These are phyloP conservation scores for Cryptococcus wingfieldii DNA, from an alignment of 1,284 basidiomycete genomes.

Conservation along the genomic window DNA sequence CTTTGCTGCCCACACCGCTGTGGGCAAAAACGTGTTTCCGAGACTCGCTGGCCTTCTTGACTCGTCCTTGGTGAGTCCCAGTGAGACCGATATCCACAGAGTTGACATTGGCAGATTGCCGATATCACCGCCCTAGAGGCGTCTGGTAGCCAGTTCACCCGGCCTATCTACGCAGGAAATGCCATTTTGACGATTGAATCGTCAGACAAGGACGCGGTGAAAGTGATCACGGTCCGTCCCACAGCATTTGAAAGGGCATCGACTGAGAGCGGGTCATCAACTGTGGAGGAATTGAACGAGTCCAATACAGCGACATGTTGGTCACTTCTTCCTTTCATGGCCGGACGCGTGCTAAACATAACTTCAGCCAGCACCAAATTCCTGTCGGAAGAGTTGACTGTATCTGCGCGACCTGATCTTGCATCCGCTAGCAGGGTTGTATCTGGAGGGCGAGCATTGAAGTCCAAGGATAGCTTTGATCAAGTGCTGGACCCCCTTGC, in stretches of 20 bases:
- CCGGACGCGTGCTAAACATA: background rate
- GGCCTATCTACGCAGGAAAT: constrained; percentile 97
- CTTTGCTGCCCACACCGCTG: constrained; percentile 71
- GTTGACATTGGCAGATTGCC: constrained; percentile 56
- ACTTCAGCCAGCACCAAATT: constrained; percentile 61
- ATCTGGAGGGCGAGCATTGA: constrained; percentile 92
- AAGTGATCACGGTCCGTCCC: constrained; percentile 93
- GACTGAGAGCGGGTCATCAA: constrained; percentile 52
- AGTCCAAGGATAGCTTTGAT: constrained; percentile 89
- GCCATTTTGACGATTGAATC: constrained; percentile 91
- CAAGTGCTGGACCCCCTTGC: constrained; percentile 86
- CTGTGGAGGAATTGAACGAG: constrained; percentile 60
- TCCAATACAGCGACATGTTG: too few relatives aligned
- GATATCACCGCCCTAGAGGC: constrained; percentile 85
- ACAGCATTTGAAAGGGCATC: constrained; percentile 82
- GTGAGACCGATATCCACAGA: background rate
- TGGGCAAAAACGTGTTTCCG: constrained; percentile 73
- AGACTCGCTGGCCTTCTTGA: constrained; percentile 85
- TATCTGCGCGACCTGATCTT: constrained; percentile 91
- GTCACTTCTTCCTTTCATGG: background rate
- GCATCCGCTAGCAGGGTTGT: constrained; percentile 83
- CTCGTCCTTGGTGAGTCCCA: constrained; percentile 55
- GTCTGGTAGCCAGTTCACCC: constrained; percentile 71
- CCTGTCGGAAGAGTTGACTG: constrained; percentile 76
- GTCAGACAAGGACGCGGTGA: constrained; percentile 62